phyloP scores from a whole-genome alignment of 192 early-diverging fungal species.

The Coemansia sp. region DNA sequence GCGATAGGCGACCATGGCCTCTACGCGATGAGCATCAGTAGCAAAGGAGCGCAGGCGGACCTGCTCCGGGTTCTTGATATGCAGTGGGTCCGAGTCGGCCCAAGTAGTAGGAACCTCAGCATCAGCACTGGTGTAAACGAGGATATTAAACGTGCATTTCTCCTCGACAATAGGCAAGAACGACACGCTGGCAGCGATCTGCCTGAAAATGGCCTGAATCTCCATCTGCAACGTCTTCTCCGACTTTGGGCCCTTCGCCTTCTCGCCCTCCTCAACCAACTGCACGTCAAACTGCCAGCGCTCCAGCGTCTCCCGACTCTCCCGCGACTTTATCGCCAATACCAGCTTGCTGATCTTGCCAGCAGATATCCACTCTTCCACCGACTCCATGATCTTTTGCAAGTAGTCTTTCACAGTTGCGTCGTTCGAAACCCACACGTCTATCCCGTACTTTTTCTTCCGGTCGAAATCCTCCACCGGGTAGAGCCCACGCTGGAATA shows the following conservation, averaged over 20 bases:
- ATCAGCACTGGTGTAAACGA: conserved; percentile 85
- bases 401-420: conserved; percentile 73
- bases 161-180: conserved; percentile 88
- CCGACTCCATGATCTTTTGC: conserved; percentile 69
- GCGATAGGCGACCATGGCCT: conserved; percentile 83
- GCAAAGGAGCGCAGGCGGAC: conserved; percentile 80
- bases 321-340: conserved; percentile 80
- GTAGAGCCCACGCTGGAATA: conserved; percentile 92
- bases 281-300: conserved; percentile 95
- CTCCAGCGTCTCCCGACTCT: conserved; percentile 80
- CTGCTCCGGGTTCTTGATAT: conserved; percentile 84
- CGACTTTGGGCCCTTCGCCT: conserved; percentile 24
- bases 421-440: conserved; percentile 76
- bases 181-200: conserved; percentile 86
- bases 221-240: conserved; percentile 58
- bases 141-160: conserved; percentile 88
- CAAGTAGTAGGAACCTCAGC: conserved; percentile 83
- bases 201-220: conserved; percentile 87
- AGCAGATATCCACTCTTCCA: conserved; percentile 77
- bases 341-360: conserved; percentile 81
- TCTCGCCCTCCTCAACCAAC: conserved; percentile 53
- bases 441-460: conserved; percentile 84
- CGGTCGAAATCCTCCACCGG: conserved; percentile 87
- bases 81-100: conserved; percentile 75
- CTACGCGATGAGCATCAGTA: conserved; percentile 80